These are phyloP conservation scores for Rubroboletus satanas DNA, from an alignment of 768 basidiomycete species.

Conservation along the genomic window DNA sequence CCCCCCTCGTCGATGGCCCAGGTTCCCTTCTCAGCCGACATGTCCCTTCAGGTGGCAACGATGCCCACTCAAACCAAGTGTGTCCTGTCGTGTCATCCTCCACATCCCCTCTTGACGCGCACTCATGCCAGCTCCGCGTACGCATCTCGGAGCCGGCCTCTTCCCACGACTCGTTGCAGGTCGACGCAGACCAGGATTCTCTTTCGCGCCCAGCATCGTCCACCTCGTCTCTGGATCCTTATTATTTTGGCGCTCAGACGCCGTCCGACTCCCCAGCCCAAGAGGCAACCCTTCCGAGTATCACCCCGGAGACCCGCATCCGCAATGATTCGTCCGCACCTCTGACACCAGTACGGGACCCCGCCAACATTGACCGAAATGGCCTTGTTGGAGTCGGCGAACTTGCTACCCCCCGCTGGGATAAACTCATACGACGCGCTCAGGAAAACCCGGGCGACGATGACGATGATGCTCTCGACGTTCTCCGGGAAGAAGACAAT, in stretches of 20 bases:
- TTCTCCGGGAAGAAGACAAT: constrained; percentile 30
- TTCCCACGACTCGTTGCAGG: constrained; percentile 26
- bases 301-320: constrained; percentile 58
- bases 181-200: constrained; percentile 43
- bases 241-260: constrained; percentile 76
- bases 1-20: constrained; percentile 49
- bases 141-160: constrained; percentile 44
- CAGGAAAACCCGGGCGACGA: constrained; percentile 38
- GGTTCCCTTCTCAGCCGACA: constrained; percentile 23
- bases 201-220: constrained; percentile 68
- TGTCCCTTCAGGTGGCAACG: constrained; percentile 25
- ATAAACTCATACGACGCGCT: constrained; percentile 44
- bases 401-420: constrained; percentile 94
- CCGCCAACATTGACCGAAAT: constrained; percentile 76
- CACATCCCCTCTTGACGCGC: neutral
- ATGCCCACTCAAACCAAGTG: constrained; percentile 11
- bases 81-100: neutral
- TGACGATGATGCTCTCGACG: constrained; percentile 34
- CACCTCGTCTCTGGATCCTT: constrained; percentile 81
- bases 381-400: constrained; percentile 94
- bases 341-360: constrained; percentile 69
- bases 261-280: constrained; percentile 63
- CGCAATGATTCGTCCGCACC: constrained; percentile 58
- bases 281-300: constrained; percentile 36
- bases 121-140: constrained; percentile 40